Percentiles rank a stretch among this genome's conserved stretches.
These are phyloP conservation scores for Polygonum aviculare DNA, from an alignment of 148 eudicot genomes.

Conservation along the genomic window DNA sequence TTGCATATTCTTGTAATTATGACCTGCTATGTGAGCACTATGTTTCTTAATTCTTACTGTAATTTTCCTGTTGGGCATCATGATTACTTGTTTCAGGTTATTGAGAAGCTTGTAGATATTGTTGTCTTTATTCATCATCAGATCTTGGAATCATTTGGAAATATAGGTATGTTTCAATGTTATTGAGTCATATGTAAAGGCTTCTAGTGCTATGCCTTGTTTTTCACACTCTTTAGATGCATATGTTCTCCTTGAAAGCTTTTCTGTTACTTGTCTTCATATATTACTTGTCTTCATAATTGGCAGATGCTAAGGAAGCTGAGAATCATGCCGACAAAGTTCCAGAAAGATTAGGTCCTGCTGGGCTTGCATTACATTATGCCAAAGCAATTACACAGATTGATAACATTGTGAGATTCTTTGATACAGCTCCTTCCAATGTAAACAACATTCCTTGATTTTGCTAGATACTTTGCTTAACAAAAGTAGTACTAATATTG, in stretches of 20 bases:
- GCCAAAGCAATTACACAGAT: slow-evolving; percentile 84
- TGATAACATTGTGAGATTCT: slow-evolving; percentile 75
- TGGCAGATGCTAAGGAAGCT: slow-evolving; percentile 32
- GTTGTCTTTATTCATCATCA: slow-evolving; percentile 78
- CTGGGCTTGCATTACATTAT: slow-evolving; percentile 93
- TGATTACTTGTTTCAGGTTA: slow-evolving; percentile 41
- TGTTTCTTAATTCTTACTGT: not conserved
- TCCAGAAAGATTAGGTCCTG: slow-evolving; percentile 60
- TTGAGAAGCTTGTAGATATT: slow-evolving; percentile 92
- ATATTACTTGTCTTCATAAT: not conserved
- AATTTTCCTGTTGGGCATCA: not conserved
- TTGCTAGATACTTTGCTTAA: not conserved
- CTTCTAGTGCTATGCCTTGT: not conserved
- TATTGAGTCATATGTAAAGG: not conserved
- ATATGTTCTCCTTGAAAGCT: not conserved
- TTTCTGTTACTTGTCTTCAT: not conserved
- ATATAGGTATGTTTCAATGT: slow-evolving; percentile 36
- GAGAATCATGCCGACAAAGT: slow-evolving; percentile 14
- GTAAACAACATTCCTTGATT: not conserved
- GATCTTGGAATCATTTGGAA: slow-evolving; percentile 64
- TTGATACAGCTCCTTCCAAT: not conserved
- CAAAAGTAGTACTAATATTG: not conserved
- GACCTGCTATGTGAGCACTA: not conserved
- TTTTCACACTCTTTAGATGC: not conserved
- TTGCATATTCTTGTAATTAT: not conserved